These are phyloP conservation scores for Epicoccum sorghinum DNA, from an alignment of 2,329 filamentous ascomycete genomes.

Conservation along the genomic window DNA sequence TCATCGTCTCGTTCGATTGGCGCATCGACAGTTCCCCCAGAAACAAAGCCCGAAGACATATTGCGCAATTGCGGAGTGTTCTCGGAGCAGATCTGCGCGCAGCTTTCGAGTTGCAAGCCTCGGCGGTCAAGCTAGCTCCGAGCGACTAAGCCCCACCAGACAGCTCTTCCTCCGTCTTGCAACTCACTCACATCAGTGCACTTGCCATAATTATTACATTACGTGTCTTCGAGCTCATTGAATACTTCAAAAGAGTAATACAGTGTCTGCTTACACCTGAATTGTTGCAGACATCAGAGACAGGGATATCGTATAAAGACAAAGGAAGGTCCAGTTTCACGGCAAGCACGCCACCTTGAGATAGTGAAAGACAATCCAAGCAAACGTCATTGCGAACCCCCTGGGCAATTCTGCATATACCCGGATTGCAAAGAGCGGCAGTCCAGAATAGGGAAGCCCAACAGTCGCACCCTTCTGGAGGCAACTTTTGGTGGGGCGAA, in stretches of 20 bases:
- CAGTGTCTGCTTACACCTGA: background rate
- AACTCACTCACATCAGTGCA: too few species aligned
- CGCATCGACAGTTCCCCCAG: slow-evolving; percentile 56
- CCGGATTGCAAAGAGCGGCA: background rate
- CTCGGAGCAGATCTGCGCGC: background rate
- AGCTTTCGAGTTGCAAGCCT: background rate
- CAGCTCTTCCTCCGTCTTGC: background rate
- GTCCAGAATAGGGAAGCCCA: background rate
- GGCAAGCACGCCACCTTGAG: too few species aligned
- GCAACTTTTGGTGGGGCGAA: slow-evolving; percentile 1
- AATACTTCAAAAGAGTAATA: background rate
- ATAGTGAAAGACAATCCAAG: background rate
- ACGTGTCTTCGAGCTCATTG: background rate
- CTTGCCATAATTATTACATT: too few species aligned
- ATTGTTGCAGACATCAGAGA: too few species aligned
- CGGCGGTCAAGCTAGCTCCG: slow-evolving; percentile 4
- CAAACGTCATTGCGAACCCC: background rate
- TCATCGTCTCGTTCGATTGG: slow-evolving; percentile 56
- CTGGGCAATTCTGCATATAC: background rate
- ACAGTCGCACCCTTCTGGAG: background rate
- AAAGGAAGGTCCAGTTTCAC: too few species aligned
- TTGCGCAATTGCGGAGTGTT: background rate
- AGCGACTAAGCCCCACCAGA: slow-evolving; percentile 11
- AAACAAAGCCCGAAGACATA: slow-evolving; percentile 59
- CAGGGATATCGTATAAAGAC: too few species aligned